These are phyloP conservation scores for Polygonum maritimum DNA, from an alignment of 148 eudicot species.

Conservation along the genomic window DNA sequence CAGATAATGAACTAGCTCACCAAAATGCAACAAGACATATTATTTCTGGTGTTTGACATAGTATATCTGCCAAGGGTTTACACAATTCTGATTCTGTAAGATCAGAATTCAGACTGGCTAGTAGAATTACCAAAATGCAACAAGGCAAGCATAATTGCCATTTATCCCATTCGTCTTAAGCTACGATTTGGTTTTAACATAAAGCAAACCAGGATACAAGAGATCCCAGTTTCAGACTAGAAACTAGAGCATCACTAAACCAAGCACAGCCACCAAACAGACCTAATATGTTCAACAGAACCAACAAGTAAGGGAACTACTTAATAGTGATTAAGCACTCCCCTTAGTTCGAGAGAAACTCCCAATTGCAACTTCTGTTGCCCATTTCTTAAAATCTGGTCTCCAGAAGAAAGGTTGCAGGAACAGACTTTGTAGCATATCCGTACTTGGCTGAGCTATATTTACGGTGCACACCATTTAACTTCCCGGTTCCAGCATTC, in stretches of 20 bases:
- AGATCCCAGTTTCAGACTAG: not conserved
- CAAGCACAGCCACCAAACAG: not conserved
- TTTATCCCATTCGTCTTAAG: conserved; percentile 5
- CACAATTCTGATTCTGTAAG: not conserved
- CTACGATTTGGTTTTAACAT: not conserved
- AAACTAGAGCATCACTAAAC: not conserved
- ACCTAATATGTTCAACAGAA: not conserved
- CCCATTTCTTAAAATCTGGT: conserved; percentile 21
- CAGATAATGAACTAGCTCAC: not conserved
- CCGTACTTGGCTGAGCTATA: conserved; percentile 70
- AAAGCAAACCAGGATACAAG: conserved; percentile 6
- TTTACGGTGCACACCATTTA: conserved; percentile 65
- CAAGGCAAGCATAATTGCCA: not conserved
- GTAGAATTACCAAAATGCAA: not conserved
- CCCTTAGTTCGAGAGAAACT: not conserved
- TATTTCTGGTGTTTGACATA: not conserved
- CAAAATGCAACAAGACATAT: not conserved
- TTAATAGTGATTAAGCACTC: not conserved
- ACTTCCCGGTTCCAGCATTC: conserved; percentile 57
- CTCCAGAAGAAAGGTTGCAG: conserved; percentile 61
- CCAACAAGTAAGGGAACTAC: not conserved
- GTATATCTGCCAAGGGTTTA: not conserved
- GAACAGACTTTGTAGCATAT: conserved; percentile 44
- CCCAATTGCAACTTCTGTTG: conserved; percentile 34
- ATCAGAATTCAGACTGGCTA: not conserved